Evolutionary conservation across 805 yeast genomes (phyloP).

Genomic region (Wickerhamomyces alni): DNA sequence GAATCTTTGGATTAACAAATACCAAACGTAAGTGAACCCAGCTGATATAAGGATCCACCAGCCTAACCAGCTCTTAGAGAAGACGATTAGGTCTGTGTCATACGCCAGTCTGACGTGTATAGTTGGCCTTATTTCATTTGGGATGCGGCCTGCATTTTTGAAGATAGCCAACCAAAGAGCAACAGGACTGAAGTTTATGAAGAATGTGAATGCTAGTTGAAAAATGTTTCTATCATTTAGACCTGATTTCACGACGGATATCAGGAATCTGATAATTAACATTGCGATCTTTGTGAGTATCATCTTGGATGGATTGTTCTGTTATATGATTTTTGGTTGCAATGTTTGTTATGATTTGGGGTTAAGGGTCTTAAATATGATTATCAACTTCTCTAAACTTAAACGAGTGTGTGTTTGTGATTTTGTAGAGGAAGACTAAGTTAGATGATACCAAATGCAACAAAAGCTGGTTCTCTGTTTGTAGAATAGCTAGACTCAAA

Average conservation of each 20-base stretch:
- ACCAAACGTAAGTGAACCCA: conserved; percentile 12
- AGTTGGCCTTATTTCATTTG: conserved; percentile 45
- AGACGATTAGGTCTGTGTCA: conserved; percentile 36
- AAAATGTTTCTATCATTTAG: conserved; percentile 33
- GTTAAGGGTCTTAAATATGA: too few species aligned
- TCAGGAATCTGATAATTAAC: conserved; percentile 2
- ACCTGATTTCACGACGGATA: conserved; percentile 5
- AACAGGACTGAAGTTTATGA: conserved; percentile 45
- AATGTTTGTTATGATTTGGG: too few species aligned
- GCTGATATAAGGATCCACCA: conserved; percentile 13
- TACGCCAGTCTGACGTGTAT: conserved; percentile 44
- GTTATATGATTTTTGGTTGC: too few species aligned
- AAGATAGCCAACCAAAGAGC: conserved; percentile 50
- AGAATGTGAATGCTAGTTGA: conserved; percentile 37
- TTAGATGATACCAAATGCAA: too few species aligned
- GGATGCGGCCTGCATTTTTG: conserved; percentile 54
- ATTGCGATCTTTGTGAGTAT: not conserved
- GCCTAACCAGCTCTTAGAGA: conserved; percentile 18
- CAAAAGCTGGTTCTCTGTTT: too few species aligned
- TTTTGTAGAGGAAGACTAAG: too few species aligned
- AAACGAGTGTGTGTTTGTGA: too few species aligned
- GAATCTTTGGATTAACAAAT: not conserved
- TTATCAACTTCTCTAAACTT: too few species aligned
- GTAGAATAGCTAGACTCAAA: too few species aligned
- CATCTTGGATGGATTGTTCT: too few species aligned